A percentile compares a stretch with the other conserved stretches of the same genome.
Conservation (phyloP, 106 monocot genomes). For the Allium cepa region DNA sequence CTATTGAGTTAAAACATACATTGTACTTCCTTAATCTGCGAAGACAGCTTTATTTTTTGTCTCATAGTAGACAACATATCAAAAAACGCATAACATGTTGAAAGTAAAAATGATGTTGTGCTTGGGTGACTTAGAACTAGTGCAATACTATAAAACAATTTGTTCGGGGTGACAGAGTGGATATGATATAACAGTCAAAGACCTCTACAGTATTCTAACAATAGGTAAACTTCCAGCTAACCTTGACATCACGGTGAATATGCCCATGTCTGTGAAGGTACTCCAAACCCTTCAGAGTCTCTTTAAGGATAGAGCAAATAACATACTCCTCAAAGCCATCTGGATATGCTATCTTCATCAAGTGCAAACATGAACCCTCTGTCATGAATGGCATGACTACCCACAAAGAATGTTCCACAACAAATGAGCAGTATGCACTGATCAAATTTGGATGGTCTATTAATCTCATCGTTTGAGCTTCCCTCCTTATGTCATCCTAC, state of each 20-base stretch:
- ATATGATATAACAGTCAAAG: neutral
- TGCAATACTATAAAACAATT: too few relatives aligned
- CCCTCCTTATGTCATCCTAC: conserved; percentile 86
- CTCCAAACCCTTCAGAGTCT: conserved; percentile 89
- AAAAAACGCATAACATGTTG: too few relatives aligned
- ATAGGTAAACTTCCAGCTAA: conserved; percentile 11
- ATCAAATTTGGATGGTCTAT: conserved; percentile 95
- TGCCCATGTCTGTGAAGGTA: conserved; percentile 93
- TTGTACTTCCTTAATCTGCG: too few relatives aligned
- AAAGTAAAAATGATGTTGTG: too few relatives aligned
- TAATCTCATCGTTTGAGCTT: conserved; percentile 94
- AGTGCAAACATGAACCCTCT: conserved; percentile 94
- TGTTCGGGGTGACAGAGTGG: too few relatives aligned
- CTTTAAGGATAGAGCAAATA: conserved; percentile 80
- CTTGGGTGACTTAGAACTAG: too few relatives aligned
- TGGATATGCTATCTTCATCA: conserved; percentile 89
- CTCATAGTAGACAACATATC: too few relatives aligned
- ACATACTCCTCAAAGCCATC: conserved; percentile 91
- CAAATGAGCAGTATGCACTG: conserved; percentile 85
- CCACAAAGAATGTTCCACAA: conserved; percentile 84
- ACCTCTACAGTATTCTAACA: neutral
- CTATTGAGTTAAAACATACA: too few relatives aligned
- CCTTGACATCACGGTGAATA: conserved; percentile 99
- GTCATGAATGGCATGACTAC: conserved; percentile 97
- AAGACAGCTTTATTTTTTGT: too few relatives aligned